A percentile compares a stretch with the other conserved stretches of the same genome.
phyloP scores from a whole-genome alignment of 2,329 filamentous ascomycete genomes.

The Pseudogymnoascus sp. region DNA sequence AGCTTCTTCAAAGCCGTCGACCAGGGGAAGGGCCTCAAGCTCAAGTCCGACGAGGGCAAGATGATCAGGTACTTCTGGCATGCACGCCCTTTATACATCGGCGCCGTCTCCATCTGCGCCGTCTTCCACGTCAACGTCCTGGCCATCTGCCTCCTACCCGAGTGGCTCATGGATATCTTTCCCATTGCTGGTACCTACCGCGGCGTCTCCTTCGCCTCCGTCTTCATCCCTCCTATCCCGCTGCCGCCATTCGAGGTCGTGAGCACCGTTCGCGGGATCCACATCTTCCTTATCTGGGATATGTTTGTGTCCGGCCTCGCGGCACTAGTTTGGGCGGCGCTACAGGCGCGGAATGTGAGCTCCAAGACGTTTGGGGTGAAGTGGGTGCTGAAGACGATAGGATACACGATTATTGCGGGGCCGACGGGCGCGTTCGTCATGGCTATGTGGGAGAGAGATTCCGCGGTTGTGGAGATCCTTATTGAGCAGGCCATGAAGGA shows the following conservation, averaged over 20 bases:
- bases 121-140: conserved; percentile 4
- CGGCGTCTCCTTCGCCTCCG: neutral
- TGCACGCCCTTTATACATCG: neutral
- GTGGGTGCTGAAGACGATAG: neutral
- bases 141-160: neutral
- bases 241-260: neutral
- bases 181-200: neutral
- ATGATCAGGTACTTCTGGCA: neutral
- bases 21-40: neutral
- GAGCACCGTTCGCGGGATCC: neutral
- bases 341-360: neutral
- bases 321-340: neutral
- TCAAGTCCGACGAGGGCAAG: conserved; percentile 3
- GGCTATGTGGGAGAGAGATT: conserved; percentile 7
- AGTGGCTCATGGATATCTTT: neutral
- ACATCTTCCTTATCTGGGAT: conserved; percentile 1
- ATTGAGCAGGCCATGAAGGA: conserved; percentile 8
- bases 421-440: neutral
- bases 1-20: conserved; percentile 2
- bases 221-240: neutral
- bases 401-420: neutral
- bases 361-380: neutral
- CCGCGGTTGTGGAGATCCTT: neutral
- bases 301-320: neutral
- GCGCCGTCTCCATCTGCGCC: neutral